Evolutionary conservation across 1,284 basidiomycete genomes (phyloP).

Genomic region (Trichosporon ovoides): DNA sequence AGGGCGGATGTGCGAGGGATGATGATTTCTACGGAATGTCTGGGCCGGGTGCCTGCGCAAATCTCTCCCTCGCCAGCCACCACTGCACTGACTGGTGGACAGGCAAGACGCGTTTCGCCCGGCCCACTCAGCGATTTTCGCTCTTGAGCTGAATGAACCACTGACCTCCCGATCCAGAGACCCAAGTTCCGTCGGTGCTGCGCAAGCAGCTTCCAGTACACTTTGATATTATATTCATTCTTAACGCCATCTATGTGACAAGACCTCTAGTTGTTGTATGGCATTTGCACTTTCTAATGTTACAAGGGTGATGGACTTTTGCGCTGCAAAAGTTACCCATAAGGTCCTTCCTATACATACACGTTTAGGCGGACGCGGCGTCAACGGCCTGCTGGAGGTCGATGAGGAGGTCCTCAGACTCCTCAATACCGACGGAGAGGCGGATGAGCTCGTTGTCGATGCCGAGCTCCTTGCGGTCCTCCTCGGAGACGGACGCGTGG

Average conservation of each 20-base stretch:
- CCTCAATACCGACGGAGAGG: slow-evolving; percentile 83
- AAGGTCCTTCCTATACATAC: slow-evolving; percentile 1
- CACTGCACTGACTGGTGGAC: too few species aligned
- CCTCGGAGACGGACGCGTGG: slow-evolving; percentile 27
- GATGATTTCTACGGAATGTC: too few species aligned
- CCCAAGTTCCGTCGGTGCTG: too few species aligned
- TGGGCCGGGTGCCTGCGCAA: too few species aligned
- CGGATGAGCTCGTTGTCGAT: slow-evolving; percentile 78
- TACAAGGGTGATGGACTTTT: background rate
- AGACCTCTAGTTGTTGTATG: background rate
- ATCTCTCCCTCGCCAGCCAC: too few species aligned
- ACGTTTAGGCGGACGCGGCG: slow-evolving; percentile 16
- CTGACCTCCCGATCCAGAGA: too few species aligned
- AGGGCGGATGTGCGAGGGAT: too few species aligned
- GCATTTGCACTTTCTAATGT: background rate
- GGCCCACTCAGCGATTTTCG: too few species aligned
- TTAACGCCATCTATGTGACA: background rate
- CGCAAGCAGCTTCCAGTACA: too few species aligned
- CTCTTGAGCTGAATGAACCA: too few species aligned
- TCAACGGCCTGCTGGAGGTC: slow-evolving; percentile 69
- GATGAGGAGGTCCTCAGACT: slow-evolving; percentile 69
- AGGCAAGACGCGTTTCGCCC: too few species aligned
- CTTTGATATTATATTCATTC: background rate
- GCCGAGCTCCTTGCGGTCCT: slow-evolving; percentile 59
- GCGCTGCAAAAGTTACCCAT: background rate